These are phyloP conservation scores for Crithidia brevicula DNA, from an alignment of 208 protist genomes.

Conservation along the genomic window DNA sequence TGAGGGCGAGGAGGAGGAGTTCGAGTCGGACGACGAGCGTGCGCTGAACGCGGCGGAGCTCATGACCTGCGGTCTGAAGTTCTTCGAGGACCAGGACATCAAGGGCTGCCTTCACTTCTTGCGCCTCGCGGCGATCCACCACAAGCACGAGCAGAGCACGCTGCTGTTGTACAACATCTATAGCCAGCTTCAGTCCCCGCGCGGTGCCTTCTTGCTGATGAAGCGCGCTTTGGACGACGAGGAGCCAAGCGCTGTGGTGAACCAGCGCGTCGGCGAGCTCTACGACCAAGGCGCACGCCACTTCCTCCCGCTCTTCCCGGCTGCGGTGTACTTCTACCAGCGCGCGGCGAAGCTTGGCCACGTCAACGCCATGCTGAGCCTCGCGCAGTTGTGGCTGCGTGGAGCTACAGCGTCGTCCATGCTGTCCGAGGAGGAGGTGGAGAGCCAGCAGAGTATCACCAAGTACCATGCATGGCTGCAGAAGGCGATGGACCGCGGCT, in stretches of 20 bases:
- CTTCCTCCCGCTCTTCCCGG: constrained; percentile 88
- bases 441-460: constrained; percentile 56
- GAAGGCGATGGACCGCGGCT: constrained; percentile 83
- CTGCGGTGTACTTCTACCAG: constrained; percentile 90
- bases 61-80: constrained; percentile 67
- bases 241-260: constrained; percentile 58
- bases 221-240: constrained; percentile 77
- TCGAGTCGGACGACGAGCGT: constrained; percentile 72
- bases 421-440: constrained; percentile 72
- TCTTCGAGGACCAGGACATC: constrained; percentile 73
- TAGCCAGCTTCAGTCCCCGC: constrained; percentile 70
- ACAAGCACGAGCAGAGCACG: constrained; percentile 84
- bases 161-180: constrained; percentile 85
- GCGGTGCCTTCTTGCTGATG: constrained; percentile 75
- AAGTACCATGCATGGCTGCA: constrained; percentile 90
- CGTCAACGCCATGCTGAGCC: constrained; percentile 84
- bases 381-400: constrained; percentile 84
- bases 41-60: constrained; percentile 70
- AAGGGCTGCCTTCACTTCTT: constrained; percentile 79
- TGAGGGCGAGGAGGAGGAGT: constrained; percentile 75
- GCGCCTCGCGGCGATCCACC: constrained; percentile 88
- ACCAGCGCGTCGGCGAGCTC: constrained; percentile 83
- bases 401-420: constrained; percentile 74
- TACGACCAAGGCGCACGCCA: constrained; percentile 84
- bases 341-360: constrained; percentile 81